A percentile compares a stretch with the other conserved stretches of the same genome.
Conservation (phyloP, 169 alveolate genomes). For the Toxoplasma gondii region DNA sequence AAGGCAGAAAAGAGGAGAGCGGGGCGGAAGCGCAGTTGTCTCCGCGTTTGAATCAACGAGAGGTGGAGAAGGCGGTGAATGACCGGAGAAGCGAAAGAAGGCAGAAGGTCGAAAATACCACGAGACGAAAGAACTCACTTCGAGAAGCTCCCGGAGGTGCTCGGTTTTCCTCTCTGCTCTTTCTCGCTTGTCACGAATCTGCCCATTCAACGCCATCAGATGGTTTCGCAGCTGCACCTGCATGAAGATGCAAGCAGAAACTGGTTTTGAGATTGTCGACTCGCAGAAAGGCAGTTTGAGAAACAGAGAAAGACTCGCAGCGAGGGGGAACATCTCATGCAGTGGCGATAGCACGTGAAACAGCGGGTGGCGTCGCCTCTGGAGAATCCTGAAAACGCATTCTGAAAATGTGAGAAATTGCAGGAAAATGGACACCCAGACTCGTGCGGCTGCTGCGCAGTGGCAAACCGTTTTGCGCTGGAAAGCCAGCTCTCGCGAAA, state of each 20-base stretch:
- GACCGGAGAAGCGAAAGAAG: no score
- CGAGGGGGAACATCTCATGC: no score
- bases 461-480: no score
- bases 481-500: no score
- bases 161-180: constrained; percentile 45
- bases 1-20: not conserved
- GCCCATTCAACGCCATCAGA: constrained; percentile 34
- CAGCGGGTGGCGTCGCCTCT: no score
- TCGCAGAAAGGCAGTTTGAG: not conserved
- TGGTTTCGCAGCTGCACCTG: constrained; percentile 42
- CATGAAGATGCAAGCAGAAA: not conserved
- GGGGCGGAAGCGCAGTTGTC: no score
- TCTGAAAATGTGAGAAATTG: no score
- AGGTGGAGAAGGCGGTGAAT: not conserved
- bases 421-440: no score
- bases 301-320: no score
- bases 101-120: not conserved
- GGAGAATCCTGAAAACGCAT: no score
- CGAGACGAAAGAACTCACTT: not conserved
- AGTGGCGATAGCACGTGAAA: no score
- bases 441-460: no score
- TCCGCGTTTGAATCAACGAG: not conserved
- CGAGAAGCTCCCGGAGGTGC: constrained; percentile 44
- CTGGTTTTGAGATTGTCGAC: not conserved
- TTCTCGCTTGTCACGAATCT: constrained; percentile 36